phyloP scores from a whole-genome alignment of 345 rosid species.

The Eucalyptus curtisii region DNA sequence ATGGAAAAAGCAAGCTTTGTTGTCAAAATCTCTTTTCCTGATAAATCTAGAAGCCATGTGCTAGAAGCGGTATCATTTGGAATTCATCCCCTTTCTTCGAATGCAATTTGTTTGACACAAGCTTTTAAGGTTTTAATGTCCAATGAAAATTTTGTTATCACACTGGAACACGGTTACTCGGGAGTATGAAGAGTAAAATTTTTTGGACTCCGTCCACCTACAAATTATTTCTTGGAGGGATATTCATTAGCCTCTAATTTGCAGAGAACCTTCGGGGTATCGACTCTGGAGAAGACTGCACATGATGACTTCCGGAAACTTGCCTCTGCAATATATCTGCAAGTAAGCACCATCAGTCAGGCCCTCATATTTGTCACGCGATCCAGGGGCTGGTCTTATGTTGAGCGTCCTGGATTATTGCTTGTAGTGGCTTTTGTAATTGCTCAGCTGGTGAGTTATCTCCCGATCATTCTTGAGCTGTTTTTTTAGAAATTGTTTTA shows the following conservation, averaged over 20 bases:
- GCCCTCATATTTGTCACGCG: conserved; percentile 95
- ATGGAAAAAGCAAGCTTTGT: not conserved
- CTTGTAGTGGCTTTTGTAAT: conserved; percentile 67
- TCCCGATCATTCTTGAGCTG: not conserved
- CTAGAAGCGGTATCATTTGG: not conserved
- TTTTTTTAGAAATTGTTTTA: not conserved
- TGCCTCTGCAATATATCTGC: conserved; percentile 92
- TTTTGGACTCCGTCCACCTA: not conserved
- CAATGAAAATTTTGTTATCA: not conserved
- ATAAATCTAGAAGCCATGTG: not conserved
- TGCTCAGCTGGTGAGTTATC: conserved; percentile 80
- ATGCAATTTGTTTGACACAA: not conserved
- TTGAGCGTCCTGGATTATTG: conserved; percentile 84
- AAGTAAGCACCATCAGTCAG: conserved; percentile 96
- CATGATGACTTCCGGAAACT: conserved; percentile 89
- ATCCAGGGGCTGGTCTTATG: conserved; percentile 90
- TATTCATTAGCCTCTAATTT: not conserved
- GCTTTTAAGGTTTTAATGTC: not conserved
- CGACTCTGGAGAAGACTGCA: conserved; percentile 81
- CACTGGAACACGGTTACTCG: not conserved
- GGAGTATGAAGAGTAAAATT: not conserved
- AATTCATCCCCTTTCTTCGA: not conserved
- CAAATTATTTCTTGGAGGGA: not conserved
- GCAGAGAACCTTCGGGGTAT: conserved; percentile 73
- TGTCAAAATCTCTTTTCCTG: not conserved